Percentiles rank a stretch among this genome's conserved stretches.
Evolutionary conservation across 2,329 filamentous ascomycete genomes (phyloP).

Genomic region (Aspergillus persii): DNA sequence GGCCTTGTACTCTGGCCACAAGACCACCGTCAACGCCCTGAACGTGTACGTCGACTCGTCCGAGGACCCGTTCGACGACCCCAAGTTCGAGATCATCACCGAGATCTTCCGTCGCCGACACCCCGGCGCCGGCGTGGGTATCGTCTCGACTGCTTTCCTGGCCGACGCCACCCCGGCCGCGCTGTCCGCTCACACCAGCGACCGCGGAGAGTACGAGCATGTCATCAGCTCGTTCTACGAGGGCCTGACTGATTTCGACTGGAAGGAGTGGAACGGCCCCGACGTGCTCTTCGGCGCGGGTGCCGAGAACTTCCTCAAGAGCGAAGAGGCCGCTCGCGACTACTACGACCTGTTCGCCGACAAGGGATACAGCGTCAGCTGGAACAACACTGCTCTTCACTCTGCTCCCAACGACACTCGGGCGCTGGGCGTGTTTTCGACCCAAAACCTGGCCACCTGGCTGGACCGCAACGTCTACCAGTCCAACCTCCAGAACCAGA

Average conservation of each 20-base stretch:
- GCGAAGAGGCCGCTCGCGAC: conserved; percentile 53
- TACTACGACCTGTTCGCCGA: conserved; percentile 71
- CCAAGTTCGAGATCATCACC: conserved; percentile 80
- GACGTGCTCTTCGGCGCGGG: conserved; percentile 82
- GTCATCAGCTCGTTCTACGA: conserved; percentile 75
- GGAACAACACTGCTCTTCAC: conserved; percentile 71
- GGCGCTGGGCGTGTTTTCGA: conserved; percentile 75
- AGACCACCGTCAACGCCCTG: conserved; percentile 78
- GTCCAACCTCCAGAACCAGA: conserved; percentile 63
- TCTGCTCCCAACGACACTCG: conserved; percentile 57
- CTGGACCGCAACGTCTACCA: conserved; percentile 80
- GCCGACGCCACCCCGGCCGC: conserved; percentile 79
- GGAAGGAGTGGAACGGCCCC: conserved; percentile 70
- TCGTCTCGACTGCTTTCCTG: conserved; percentile 73
- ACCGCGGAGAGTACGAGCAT: conserved; percentile 65
- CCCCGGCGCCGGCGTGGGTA: conserved; percentile 55
- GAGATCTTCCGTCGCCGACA: conserved; percentile 67
- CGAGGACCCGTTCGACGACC: conserved; percentile 71
- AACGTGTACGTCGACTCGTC: conserved; percentile 80
- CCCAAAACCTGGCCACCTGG: conserved; percentile 76
- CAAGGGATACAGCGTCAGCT: conserved; percentile 67
- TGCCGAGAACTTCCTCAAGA: conserved; percentile 74
- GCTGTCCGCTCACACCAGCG: conserved; percentile 68
- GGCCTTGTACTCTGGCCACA: conserved; percentile 78
- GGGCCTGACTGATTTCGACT: conserved; percentile 75